A percentile compares a stretch with the other conserved stretches of the same genome.
Evolutionary conservation across 192 early-diverging fungal genomes (phyloP).

Genomic region (Tieghemiomyces parasiticus): DNA sequence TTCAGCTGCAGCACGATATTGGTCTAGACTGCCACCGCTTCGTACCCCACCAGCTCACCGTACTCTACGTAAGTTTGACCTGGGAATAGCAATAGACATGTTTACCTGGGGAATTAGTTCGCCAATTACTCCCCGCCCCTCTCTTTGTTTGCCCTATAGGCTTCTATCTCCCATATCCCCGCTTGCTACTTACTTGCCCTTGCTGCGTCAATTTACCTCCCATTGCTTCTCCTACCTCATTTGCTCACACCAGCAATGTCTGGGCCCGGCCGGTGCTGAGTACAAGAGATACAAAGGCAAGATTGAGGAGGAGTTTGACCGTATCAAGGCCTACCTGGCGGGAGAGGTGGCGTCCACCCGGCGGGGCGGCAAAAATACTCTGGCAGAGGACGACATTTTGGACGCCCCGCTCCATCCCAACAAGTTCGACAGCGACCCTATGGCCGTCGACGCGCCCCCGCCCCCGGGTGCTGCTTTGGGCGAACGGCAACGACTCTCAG

Average conservation of each 20-base stretch:
- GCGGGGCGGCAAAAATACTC: not conserved
- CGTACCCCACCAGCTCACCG: conserved; percentile 10
- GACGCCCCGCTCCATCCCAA: not conserved
- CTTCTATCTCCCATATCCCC: not conserved
- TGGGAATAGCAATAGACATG: not conserved
- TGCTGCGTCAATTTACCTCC: not conserved
- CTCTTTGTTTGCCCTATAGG: not conserved
- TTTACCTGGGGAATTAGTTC: not conserved
- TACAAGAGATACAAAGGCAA: conserved; percentile 11
- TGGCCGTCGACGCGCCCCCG: not conserved
- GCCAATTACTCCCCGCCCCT: not conserved
- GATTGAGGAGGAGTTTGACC: conserved; percentile 9
- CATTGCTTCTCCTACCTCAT: not conserved
- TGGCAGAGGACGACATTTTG: not conserved
- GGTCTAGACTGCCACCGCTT: not conserved
- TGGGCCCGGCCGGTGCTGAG: conserved; percentile 6
- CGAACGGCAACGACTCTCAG: not conserved
- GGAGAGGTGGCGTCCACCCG: not conserved
- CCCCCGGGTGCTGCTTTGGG: not conserved
- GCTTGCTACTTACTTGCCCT: not conserved
- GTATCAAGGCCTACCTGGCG: not conserved
- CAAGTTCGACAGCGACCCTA: not conserved
- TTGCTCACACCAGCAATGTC: not conserved
- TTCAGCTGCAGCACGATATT: not conserved
- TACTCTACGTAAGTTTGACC: conserved; percentile 9